Base-by-base conservation (phyloP, 768 basidiomycete genomes). In the Amanita phalloides region DNA sequence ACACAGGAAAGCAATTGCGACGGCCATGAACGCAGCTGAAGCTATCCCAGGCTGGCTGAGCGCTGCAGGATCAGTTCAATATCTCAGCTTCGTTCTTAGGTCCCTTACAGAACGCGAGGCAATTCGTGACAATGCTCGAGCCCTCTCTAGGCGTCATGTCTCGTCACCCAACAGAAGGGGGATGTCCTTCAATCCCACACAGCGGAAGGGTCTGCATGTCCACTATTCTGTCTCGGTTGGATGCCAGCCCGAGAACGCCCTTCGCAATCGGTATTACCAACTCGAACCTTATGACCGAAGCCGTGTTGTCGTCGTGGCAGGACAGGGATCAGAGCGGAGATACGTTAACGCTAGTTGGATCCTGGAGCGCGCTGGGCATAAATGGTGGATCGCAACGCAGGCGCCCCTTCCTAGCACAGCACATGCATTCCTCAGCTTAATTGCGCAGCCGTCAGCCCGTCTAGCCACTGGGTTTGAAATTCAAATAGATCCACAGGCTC, bases 341-440 rank as follows among this genome's bases (percentile, higher is more conserved):
- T 94, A 93, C 63, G 62, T 94, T 33, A 92, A 94, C 59, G 91
- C 85, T 11, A 89, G 77, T 60, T 92, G 90, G 85, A 82, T 92
- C n/a, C 70, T 75, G 42, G 91, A 93, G 61, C 66, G 72, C 25
- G 75, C 70, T 46, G 86, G 90, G 6, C 74, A 74, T 30, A 86
- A 81, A 59, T 82, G 79, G 79, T 90, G 89, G 86, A 86, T 93
- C 53, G 88, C 89, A 2, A 76, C 87, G 0, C 90, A 93, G 61
- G 91, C 90, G 0, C 89, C 91, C 0, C 66, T 90, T 32, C 78
- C 74, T 4, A 62, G 69, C 45, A 88, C 90, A 0, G 72, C 77
- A 0, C 85, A 92, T 60, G 69, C 86, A 4, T 91, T 91, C 65
- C 77, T 94, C 61, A 86, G 79, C 56, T 63, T 86, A 44, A 71